phyloP scores from a whole-genome alignment of 768 basidiomycete species.

The Paxillus ammoniavirescens region DNA sequence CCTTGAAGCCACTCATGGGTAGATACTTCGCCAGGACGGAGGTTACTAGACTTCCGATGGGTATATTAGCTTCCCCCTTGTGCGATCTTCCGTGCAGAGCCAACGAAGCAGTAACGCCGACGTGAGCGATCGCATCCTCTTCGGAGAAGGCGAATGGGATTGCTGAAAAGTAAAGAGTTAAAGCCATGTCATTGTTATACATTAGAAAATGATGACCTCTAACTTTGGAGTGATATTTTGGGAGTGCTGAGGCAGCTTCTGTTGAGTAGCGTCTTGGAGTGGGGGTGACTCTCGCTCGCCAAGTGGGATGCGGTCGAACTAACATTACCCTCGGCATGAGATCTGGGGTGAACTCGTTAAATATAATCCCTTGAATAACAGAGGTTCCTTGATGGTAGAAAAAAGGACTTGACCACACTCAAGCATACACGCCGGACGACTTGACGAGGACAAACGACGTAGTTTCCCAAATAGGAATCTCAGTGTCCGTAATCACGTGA shows the following conservation, averaged over 20 bases:
- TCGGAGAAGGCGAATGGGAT: slow-evolving; percentile 51
- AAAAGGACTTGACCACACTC: too few species aligned
- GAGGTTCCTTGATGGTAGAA: too few species aligned
- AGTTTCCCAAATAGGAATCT: not conserved
- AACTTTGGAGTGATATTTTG: slow-evolving; percentile 36
- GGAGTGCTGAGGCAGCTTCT: not conserved
- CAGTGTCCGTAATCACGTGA: slow-evolving; percentile 23
- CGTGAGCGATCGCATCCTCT: slow-evolving; percentile 40
- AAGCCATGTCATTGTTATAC: not conserved
- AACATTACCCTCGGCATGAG: too few species aligned
- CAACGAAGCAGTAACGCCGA: slow-evolving; percentile 35
- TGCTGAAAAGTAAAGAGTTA: slow-evolving; percentile 33
- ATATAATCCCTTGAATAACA: too few species aligned
- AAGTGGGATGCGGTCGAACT: too few species aligned
- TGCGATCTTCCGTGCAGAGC: slow-evolving; percentile 19
- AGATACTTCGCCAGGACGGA: slow-evolving; percentile 38
- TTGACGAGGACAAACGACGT: too few species aligned
- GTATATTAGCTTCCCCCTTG: slow-evolving; percentile 11
- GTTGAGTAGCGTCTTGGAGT: too few species aligned
- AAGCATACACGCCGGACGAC: too few species aligned
- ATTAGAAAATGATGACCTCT: slow-evolving; percentile 31
- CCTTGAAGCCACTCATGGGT: slow-evolving; percentile 37
- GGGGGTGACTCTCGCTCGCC: too few species aligned
- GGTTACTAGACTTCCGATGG: slow-evolving; percentile 22
- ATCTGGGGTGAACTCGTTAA: too few species aligned